A percentile compares a stretch with the other conserved stretches of the same genome.
Conservation (phyloP, 108 stramenopile genomes). For the Fistulifera pelliculosa region DNA sequence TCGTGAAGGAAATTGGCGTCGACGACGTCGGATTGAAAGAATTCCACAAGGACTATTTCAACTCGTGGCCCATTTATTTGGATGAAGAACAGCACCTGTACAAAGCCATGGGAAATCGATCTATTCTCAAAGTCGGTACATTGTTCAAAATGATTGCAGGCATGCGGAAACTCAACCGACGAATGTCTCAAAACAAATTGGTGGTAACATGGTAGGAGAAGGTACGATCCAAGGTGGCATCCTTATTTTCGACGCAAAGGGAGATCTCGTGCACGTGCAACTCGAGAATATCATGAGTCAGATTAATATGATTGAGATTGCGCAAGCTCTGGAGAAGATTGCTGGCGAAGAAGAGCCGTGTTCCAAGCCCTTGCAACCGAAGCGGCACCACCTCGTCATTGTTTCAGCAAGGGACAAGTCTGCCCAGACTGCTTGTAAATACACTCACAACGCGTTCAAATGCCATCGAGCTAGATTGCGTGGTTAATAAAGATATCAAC, state of each 20-base stretch:
- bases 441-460: too few species aligned
- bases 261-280: background rate
- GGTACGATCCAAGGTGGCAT: constrained; percentile 69
- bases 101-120: constrained; percentile 46
- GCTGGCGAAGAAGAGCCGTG: too few species aligned
- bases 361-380: too few species aligned
- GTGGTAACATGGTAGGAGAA: constrained; percentile 66
- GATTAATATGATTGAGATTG: too few species aligned
- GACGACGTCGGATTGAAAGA: constrained; percentile 60
- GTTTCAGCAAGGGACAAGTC: too few species aligned
- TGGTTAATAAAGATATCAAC: too few species aligned
- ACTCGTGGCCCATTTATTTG: constrained; percentile 30
- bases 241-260: constrained; percentile 43
- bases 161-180: constrained; percentile 11
- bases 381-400: too few species aligned
- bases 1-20: constrained; percentile 66
- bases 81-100: constrained; percentile 48
- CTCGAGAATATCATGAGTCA: too few species aligned
- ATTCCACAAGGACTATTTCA: constrained; percentile 47
- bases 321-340: too few species aligned
- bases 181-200: constrained; percentile 38
- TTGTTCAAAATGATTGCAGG: constrained; percentile 8
- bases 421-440: too few species aligned
- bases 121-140: constrained; percentile 20
- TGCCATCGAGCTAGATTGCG: too few species aligned